Evolutionary conservation across 345 rosid species (phyloP), one percentile per base, ranked within the genome.

Genomic region (Raphanus raphanistrum): DNA sequence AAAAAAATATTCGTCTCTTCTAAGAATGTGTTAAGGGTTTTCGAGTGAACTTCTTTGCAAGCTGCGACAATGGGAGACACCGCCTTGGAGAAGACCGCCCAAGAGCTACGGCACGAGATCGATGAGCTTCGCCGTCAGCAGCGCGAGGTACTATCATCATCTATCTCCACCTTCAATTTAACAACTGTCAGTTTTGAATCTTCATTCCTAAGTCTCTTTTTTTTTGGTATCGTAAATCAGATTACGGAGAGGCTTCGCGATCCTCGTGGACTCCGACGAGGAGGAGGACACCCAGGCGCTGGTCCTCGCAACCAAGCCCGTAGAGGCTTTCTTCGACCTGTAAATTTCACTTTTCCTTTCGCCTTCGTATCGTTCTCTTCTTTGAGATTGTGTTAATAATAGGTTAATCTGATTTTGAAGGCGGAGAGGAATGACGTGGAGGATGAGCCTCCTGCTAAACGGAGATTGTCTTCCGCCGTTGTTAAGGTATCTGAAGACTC

Each of bases 231-330:
- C 66, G 58, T 71, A 63, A 63, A 35, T 45, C 74, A 92, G 98
- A 91, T 95, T 75, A 88, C 94, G 4, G 96, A 92, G 88, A 86
- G 96, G 80, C 86, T 95, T 61, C 89, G 94, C 68, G 96, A 95
- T 85, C 99, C 99, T 74, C 87, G 97, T 38, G 97, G 99, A 21
- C 85, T 92, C 16, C 97, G 98, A n/a, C 81, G 97, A n/a, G 97
- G 99, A n/a, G 97, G 99, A 55, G 88, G 84, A 21, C 65, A 83
- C 17, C 6, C 89, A 26, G 86, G 86, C 8, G 80, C 79, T 17
- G 86, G 76, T 31, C 90, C 93, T 77, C 87, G 97, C 8, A 86
- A 82, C 60, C 96, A 96, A 66, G 81, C 88, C 35, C 87, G 80
- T 2, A 87, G 97, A 26, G 90, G 87, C 75, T 87, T 86, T 79